A percentile compares a stretch with the other conserved stretches of the same genome.
These are phyloP conservation scores for Colletotrichum tofieldiae DNA, from an alignment of 2,329 filamentous ascomycete genomes.

Conservation along the genomic window DNA sequence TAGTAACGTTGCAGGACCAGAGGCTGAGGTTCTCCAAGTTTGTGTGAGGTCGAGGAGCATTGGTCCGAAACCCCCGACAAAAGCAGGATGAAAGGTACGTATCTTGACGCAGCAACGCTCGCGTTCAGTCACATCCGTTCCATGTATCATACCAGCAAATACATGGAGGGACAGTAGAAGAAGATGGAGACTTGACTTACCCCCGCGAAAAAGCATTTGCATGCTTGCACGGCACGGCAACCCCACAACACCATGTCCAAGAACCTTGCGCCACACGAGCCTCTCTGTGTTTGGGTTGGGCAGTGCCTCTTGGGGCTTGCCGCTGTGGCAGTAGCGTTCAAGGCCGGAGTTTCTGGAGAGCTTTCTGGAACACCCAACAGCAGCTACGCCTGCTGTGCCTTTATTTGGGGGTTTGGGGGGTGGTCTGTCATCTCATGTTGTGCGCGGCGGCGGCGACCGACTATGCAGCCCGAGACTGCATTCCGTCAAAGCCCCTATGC, in stretches of 20 bases:
- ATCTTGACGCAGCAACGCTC: not conserved
- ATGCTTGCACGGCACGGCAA: slow-evolving; percentile 1
- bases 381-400: not conserved
- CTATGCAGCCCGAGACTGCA: slow-evolving; percentile 21
- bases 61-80: not conserved
- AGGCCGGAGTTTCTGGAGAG: not conserved
- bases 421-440: slow-evolving; percentile 37
- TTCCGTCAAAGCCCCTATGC: slow-evolving; percentile 26
- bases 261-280: slow-evolving; percentile 1
- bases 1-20: not conserved
- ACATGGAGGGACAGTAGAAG: not conserved
- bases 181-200: not conserved
- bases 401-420: not conserved
- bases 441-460: slow-evolving; percentile 3
- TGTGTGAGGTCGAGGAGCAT: not conserved
- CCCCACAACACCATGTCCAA: slow-evolving; percentile 1
- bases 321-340: not conserved
- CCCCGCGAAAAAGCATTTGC: slow-evolving; percentile 7
- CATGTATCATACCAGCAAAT: not conserved
- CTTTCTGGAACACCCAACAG: slow-evolving; percentile 9
- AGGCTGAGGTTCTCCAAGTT: not conserved
- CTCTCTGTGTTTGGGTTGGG: not conserved
- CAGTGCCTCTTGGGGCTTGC: not conserved
- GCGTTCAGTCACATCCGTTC: not conserved
- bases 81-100: not conserved